Base-by-base conservation (phyloP, 768 basidiomycete species). In the Lyophyllum decastes region DNA sequence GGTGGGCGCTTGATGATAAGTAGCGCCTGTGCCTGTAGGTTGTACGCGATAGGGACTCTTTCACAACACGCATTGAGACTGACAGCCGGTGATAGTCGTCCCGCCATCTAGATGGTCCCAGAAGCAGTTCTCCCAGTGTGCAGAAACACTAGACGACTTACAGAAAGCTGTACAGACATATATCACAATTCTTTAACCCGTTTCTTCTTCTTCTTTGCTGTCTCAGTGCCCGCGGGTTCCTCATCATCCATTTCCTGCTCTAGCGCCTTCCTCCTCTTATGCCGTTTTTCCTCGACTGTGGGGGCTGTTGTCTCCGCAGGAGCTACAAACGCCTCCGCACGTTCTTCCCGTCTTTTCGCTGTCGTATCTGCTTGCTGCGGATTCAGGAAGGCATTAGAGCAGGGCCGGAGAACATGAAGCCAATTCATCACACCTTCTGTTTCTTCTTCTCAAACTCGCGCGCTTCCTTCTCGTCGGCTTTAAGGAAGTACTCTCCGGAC, bases 401-500 rank as follows among this genome's bases (percentile, higher is more conserved):
- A 54, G 48, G 9, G 21, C 43, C 30, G 34, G 17, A 41, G 30
- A 25, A 17, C 22, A 22, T 16, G 2, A 49, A 19, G 1, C 26
- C 27, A 6, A 25, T 44, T 10, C 30, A 30, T 30, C 72, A 30
- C 52, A 87, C 91, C 84, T 92, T 94, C 70, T 94, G 85, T 72
- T 85, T 88, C 69, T 89, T 77, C 67, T 82, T 80, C 55, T 82
- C 82, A 30, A 82, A 80, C 65, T 94, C 92, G 34, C 85, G 81
- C 2, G 82, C 85, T 62, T 89, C 88, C 77, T 91, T 96, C 70
- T 98, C 92, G 58, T 85, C 80, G 17, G 90, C 76, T 70, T 96
- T 97, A 76, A 99, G 89, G 81, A 98, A 99, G 70, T 98, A 98
- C 68, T 98, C 97, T 75, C 97, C 97, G 2, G 90, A 91, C 69